These are phyloP conservation scores for Xylaria scruposa DNA, from an alignment of 495 filamentous ascomycete genomes.

Conservation along the genomic window DNA sequence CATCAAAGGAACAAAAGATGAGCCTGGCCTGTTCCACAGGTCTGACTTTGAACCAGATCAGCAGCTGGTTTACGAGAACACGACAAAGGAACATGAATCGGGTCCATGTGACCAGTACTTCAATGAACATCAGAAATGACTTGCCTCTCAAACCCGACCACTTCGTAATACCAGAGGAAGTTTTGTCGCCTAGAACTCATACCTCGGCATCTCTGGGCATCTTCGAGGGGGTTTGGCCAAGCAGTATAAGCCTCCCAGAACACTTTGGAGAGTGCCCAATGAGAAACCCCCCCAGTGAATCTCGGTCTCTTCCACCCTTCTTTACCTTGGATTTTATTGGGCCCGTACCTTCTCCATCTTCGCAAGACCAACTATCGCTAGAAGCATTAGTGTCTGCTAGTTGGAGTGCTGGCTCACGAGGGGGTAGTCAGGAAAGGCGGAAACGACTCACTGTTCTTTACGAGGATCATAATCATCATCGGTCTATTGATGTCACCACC, in stretches of 20 bases:
- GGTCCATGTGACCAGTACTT: neutral
- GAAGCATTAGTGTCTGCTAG: neutral
- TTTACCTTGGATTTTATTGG: neutral
- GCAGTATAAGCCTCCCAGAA: neutral
- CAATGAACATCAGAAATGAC: neutral
- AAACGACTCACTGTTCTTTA: too few relatives aligned
- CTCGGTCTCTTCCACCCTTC: neutral
- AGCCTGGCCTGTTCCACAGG: neutral
- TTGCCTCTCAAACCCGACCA: neutral
- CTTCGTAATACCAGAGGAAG: neutral
- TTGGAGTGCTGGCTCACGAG: neutral
- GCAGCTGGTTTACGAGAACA: slow-evolving; percentile 10
- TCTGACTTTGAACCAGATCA: neutral
- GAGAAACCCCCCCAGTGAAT: too few relatives aligned
- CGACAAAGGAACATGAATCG: neutral
- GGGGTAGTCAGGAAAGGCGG: neutral
- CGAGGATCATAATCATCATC: too few relatives aligned
- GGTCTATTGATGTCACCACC: neutral
- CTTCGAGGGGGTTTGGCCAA: neutral
- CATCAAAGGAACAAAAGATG: slow-evolving; percentile 4
- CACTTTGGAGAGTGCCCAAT: neutral
- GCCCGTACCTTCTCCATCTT: neutral
- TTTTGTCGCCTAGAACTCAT: neutral
- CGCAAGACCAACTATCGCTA: neutral
- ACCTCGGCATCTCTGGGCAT: neutral